Evolutionary conservation across 2,329 filamentous ascomycete species (phyloP).

Genomic region (Aureobasidium sp.): DNA sequence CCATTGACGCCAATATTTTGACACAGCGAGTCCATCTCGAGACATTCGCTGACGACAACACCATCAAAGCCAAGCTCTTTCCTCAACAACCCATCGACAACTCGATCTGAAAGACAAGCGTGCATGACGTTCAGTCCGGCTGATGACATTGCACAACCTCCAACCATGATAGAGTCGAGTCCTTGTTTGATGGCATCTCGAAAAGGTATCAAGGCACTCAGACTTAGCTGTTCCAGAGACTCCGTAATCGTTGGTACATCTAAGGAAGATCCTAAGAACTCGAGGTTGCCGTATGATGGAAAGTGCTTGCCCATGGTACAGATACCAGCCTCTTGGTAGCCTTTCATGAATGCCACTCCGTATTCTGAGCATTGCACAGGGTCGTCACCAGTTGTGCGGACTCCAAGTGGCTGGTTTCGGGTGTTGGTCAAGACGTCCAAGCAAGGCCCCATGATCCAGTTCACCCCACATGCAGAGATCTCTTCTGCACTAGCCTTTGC

Average conservation of each 20-base stretch:
- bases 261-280: constrained; percentile 82
- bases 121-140: constrained; percentile 91
- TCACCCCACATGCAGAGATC: constrained; percentile 85
- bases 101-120: constrained; percentile 84
- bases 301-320: constrained; percentile 94
- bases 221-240: constrained; percentile 80
- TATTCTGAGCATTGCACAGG: constrained; percentile 92
- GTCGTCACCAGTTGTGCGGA: constrained; percentile 83
- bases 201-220: constrained; percentile 88
- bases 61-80: constrained; percentile 83
- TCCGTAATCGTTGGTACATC: constrained; percentile 96
- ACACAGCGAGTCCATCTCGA: constrained; percentile 93
- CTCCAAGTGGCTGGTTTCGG: constrained; percentile 80
- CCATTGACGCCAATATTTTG: constrained; percentile 96
- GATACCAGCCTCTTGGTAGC: constrained; percentile 83
- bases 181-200: constrained; percentile 81
- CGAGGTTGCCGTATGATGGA: constrained; percentile 88
- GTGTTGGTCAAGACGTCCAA: constrained; percentile 91
- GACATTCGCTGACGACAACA: constrained; percentile 87
- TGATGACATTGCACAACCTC: constrained; percentile 86
- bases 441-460: constrained; percentile 89
- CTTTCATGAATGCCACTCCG: constrained; percentile 81
- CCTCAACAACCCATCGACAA: constrained; percentile 83
- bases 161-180: constrained; percentile 90
- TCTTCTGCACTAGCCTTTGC: constrained; percentile 91